phyloP scores from a whole-genome alignment of 805 yeast species.

The Danielozyma ontarioensis region DNA sequence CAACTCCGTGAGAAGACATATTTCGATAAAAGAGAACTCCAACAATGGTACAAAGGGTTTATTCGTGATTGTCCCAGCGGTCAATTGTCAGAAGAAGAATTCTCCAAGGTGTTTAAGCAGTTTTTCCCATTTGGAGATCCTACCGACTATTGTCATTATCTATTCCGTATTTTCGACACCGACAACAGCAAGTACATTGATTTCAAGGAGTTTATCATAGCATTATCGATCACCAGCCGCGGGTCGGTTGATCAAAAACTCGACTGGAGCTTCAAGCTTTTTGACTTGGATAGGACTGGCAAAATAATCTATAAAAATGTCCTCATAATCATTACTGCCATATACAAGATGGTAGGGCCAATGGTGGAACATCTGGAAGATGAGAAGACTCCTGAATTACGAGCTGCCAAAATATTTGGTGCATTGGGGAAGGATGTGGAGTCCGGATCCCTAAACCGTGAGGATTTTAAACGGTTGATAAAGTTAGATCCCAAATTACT shows the following conservation, averaged over 20 bases:
- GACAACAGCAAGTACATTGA: slow-evolving; percentile 79
- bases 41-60: slow-evolving; percentile 98
- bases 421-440: slow-evolving; percentile 67
- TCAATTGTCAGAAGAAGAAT: slow-evolving; percentile 78
- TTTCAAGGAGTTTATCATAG: slow-evolving; percentile 88
- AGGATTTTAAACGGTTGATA: slow-evolving; percentile 79
- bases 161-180: slow-evolving; percentile 84
- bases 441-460: slow-evolving; percentile 60
- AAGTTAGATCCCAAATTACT: slow-evolving; percentile 74
- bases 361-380: slow-evolving; percentile 87
- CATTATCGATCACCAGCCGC: slow-evolving; percentile 79
- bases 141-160: slow-evolving; percentile 78
- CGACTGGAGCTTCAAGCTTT: slow-evolving; percentile 83
- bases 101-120: slow-evolving; percentile 87
- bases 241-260: slow-evolving; percentile 82
- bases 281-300: slow-evolving; percentile 81
- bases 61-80: slow-evolving; percentile 92
- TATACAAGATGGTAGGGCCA: slow-evolving; percentile 92
- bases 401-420: slow-evolving; percentile 77
- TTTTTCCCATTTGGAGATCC: slow-evolving; percentile 99
- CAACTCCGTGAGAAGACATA: slow-evolving; percentile 80
- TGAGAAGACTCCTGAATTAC: slow-evolving; percentile 84
- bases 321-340: slow-evolving; percentile 71
- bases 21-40: slow-evolving; percentile 89
- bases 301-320: slow-evolving; percentile 71